Base-by-base conservation (phyloP, 1,284 basidiomycete species). In the Gomphus bonarii region DNA sequence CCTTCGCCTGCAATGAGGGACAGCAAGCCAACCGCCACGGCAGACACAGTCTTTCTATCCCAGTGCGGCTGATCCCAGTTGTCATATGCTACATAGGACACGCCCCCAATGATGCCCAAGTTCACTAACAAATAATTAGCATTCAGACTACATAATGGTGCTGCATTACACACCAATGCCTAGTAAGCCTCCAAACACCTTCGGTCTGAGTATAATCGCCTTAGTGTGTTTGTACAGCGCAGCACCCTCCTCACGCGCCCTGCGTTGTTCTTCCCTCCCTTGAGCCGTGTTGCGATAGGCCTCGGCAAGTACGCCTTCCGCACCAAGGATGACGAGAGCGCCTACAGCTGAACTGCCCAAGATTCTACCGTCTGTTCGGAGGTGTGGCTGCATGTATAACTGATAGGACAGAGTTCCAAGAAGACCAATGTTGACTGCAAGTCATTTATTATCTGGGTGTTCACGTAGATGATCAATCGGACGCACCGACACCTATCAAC, bases 51-150 rank as follows among this genome's bases (percentile, higher is more conserved):
- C 18, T 82, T 76, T 61, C 79, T 73, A 68, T 92, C 87, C 89
- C 89, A 92, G 3, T 66, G 68, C 12, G 79, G 79, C 58, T 71
- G 69, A 51, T 82, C 70, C 87, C 89, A 91, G 69, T 90, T 76
- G 56, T 70, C 67, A 71, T 88, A 89, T 0, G 79, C 77, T 59
- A 81, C 72, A 69, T 85, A 92, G 1, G 85, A 84, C 31, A 90
- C 72, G 3, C 79, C 71, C 10, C 84, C 83, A 28, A 91, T 65
- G 18, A 91, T 68, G 12, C 77, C 82, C 3, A 84, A 68, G 66
- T 92, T 92, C 59, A 87, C 82, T 85, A 62, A 3, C 54, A n/a
- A 16, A 36, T 14, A 51, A 16, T 48, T 12, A 48, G 47, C 31
- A 48, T 28, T 50, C 12, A 44, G 46, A 38, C 28, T 8, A 30